Evolutionary conservation across 805 yeast genomes (phyloP).

Genomic region (Torulaspora franciscae): DNA sequence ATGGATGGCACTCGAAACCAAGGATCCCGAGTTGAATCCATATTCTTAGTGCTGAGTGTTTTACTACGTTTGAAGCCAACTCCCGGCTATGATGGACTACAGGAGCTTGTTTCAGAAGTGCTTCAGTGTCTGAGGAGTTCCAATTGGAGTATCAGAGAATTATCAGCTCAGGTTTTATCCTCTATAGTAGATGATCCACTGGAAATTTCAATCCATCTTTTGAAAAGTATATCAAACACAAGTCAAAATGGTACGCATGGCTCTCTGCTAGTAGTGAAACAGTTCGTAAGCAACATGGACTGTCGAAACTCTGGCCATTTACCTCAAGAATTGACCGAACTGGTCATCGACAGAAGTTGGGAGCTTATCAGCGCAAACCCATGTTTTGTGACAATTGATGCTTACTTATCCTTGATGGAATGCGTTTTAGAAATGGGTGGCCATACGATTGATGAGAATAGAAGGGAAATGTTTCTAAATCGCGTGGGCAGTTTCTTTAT

Average conservation of each 20-base stretch:
- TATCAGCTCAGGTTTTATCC: slow-evolving; percentile 70
- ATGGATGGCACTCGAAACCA: slow-evolving; percentile 1
- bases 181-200: slow-evolving; percentile 40
- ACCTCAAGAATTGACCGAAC: slow-evolving; percentile 1
- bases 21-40: slow-evolving; percentile 45
- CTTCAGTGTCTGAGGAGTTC: slow-evolving; percentile 45
- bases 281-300: slow-evolving; percentile 25
- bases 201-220: slow-evolving; percentile 30
- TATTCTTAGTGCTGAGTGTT: slow-evolving; percentile 72
- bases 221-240: slow-evolving; percentile 19
- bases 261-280: slow-evolving; percentile 44
- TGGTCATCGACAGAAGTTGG: neutral
- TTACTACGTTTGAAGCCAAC: slow-evolving; percentile 63
- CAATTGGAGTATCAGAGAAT: slow-evolving; percentile 82
- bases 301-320: neutral
- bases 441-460: neutral
- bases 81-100: slow-evolving; percentile 48
- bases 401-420: slow-evolving; percentile 31
- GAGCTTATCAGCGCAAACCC: slow-evolving; percentile 8
- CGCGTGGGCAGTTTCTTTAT: slow-evolving; percentile 10
- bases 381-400: slow-evolving; percentile 36
- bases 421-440: slow-evolving; percentile 8
- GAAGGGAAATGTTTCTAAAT: neutral
- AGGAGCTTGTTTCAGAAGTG: slow-evolving; percentile 48
- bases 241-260: slow-evolving; percentile 58